phyloP scores from a whole-genome alignment of 805 yeast genomes.

The Torulaspora gathmanii region DNA sequence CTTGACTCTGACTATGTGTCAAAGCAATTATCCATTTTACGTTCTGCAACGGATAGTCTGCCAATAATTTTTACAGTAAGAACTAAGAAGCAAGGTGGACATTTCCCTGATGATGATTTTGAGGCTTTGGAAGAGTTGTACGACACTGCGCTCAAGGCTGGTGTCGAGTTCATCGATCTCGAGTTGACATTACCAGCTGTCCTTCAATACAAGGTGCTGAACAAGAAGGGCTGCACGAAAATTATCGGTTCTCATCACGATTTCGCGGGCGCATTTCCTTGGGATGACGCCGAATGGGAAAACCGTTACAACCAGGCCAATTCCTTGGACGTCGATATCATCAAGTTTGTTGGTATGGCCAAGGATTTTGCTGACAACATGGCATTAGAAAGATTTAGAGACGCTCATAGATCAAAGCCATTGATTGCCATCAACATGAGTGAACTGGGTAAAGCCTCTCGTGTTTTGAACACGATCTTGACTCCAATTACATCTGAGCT shows the following conservation, averaged over 20 bases:
- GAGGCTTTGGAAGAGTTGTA: conserved; percentile 48
- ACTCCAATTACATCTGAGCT: conserved; percentile 79
- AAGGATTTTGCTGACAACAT: conserved; percentile 60
- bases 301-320: conserved; percentile 63
- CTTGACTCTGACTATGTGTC: conserved; percentile 54
- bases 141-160: conserved; percentile 63
- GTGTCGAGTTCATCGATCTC: conserved; percentile 76
- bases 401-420: conserved; percentile 49
- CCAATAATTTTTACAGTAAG: conserved; percentile 83
- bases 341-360: conserved; percentile 84
- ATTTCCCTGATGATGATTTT: conserved; percentile 57
- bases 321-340: conserved; percentile 60
- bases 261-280: conserved; percentile 53
- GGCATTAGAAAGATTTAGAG: conserved; percentile 63
- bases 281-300: conserved; percentile 74
- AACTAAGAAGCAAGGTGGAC: conserved; percentile 77
- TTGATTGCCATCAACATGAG: conserved; percentile 84
- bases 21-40: conserved; percentile 64
- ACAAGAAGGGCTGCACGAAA: conserved; percentile 55
- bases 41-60: conserved; percentile 53
- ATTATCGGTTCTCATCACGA: conserved; percentile 84
- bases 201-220: conserved; percentile 48
- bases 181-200: conserved; percentile 65
- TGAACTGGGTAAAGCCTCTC: conserved; percentile 66
- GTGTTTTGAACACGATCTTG: conserved; percentile 66